Evolutionary conservation across 345 rosid species (phyloP).

Genomic region (Psidium guajava): DNA sequence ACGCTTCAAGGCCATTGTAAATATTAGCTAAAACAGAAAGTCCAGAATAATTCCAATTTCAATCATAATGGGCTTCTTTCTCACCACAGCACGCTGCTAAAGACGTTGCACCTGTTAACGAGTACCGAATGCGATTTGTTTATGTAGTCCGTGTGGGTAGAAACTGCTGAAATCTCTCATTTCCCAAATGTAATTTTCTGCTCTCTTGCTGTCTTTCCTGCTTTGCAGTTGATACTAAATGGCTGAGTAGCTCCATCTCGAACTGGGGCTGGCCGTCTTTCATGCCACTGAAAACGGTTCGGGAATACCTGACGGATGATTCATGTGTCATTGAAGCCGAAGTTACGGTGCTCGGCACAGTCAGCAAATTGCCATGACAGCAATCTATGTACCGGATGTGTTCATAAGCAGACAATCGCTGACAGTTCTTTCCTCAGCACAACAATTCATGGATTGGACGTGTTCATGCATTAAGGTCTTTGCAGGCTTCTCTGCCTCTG

Average conservation of each 20-base stretch:
- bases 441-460: background rate
- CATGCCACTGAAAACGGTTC: background rate
- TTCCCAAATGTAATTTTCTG: background rate
- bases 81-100: no score
- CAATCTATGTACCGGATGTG: background rate
- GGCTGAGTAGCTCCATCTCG: background rate
- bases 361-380: background rate
- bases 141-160: rapidly evolving
- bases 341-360: background rate
- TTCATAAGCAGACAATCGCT: background rate
- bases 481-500: background rate
- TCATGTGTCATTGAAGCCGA: background rate
- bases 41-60: no score
- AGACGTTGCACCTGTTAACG: background rate
- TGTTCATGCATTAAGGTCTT: background rate
- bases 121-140: background rate
- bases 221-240: background rate
- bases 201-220: background rate
- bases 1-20: background rate
- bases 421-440: background rate
- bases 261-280: rapidly evolving
- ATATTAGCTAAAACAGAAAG: no score
- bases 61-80: no score
- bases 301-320: rapidly evolving
- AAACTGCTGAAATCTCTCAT: background rate